These are phyloP conservation scores for Beta macrorhiza DNA, from an alignment of 179 eudicot genomes.

Conservation along the genomic window DNA sequence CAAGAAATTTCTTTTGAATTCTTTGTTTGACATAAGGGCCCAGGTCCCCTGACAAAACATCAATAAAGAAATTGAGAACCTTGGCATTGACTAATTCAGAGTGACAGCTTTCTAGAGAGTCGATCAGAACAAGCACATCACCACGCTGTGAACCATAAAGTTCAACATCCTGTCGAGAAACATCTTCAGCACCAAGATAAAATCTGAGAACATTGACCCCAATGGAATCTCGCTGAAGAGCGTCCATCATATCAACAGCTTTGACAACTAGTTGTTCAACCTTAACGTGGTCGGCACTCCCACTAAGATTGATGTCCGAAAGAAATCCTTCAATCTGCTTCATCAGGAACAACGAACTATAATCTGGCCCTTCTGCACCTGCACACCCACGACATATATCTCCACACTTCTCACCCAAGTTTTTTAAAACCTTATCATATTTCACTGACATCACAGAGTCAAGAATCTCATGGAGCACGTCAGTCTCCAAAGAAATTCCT, in stretches of 20 bases:
- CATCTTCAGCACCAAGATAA: slow-evolving; percentile 62
- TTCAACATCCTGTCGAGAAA: slow-evolving; percentile 49
- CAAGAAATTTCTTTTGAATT: slow-evolving; percentile 63
- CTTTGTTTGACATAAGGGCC: slow-evolving; percentile 53
- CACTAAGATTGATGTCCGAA: slow-evolving; percentile 33
- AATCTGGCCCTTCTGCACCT: slow-evolving; percentile 62
- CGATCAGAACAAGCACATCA: slow-evolving; percentile 71
- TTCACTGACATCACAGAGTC: slow-evolving; percentile 64
- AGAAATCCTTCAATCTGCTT: slow-evolving; percentile 71
- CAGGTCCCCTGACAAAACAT: slow-evolving; percentile 62
- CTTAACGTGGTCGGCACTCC: slow-evolving; percentile 30
- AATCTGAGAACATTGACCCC: slow-evolving; percentile 50
- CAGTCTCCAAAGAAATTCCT: slow-evolving; percentile 43
- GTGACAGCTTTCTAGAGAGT: slow-evolving; percentile 65
- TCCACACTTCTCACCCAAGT: slow-evolving; percentile 63
- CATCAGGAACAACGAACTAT: slow-evolving; percentile 57
- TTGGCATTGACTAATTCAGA: slow-evolving; percentile 70
- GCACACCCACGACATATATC: slow-evolving; percentile 48
- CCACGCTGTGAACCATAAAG: slow-evolving; percentile 65
- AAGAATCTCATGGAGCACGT: slow-evolving; percentile 59
- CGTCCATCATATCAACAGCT: slow-evolving; percentile 46
- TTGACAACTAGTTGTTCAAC: slow-evolving; percentile 40
- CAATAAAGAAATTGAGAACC: slow-evolving; percentile 74
- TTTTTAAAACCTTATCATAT: slow-evolving; percentile 66
- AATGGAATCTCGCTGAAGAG: slow-evolving; percentile 57